Conservation (phyloP, 768 basidiomycete genomes). For the Termitomyces sp. region DNA sequence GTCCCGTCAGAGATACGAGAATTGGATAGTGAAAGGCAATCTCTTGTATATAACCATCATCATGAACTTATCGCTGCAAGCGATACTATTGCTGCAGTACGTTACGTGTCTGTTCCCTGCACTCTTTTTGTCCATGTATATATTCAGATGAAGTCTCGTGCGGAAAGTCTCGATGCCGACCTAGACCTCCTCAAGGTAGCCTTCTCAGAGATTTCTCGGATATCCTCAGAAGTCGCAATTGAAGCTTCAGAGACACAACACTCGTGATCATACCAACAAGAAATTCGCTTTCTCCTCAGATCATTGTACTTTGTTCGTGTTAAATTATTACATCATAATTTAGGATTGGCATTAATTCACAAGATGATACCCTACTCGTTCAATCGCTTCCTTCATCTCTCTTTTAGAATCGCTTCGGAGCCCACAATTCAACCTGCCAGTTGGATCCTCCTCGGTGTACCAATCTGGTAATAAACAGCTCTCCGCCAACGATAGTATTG, state of each 20-base stretch:
- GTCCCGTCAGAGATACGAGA: constrained; percentile 72
- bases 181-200: constrained; percentile 77
- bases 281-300: not conserved
- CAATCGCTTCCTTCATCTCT: not conserved
- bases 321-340: constrained; percentile 2
- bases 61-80: constrained; percentile 93
- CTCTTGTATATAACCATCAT: constrained; percentile 92
- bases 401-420: constrained; percentile 12
- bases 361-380: not conserved
- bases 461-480: constrained; percentile 35
- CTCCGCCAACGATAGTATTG: constrained; percentile 21
- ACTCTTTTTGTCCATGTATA: not conserved
- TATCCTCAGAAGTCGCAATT: constrained; percentile 63
- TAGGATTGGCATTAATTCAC: not conserved
- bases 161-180: constrained; percentile 82
- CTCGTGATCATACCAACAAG: not conserved
- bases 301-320: not conserved
- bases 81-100: constrained; percentile 83
- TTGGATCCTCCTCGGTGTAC: constrained; percentile 35
- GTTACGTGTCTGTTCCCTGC: constrained; percentile 16
- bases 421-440: constrained; percentile 44
- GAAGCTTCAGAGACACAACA: constrained; percentile 28
- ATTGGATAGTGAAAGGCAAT: constrained; percentile 84
- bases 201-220: constrained; percentile 83
- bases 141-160: constrained; percentile 78